Percentiles rank a stretch among this genome's conserved stretches.
phyloP scores from a whole-genome alignment of 768 basidiomycete species.

The Erythrobasidium yunnanense region DNA sequence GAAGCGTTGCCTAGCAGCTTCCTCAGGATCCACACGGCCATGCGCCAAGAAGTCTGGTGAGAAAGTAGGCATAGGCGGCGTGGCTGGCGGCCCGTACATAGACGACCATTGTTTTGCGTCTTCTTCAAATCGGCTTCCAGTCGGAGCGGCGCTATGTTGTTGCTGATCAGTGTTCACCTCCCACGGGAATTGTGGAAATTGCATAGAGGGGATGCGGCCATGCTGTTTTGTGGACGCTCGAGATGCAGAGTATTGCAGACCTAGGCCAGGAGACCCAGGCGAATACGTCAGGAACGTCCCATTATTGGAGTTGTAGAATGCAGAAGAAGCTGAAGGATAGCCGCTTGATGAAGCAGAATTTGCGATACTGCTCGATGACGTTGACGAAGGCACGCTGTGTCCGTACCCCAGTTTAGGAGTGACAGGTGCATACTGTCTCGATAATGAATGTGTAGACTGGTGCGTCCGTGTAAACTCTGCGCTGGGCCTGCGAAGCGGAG shows the following conservation, averaged over 20 bases:
- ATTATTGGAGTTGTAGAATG: neutral
- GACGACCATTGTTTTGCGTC: constrained; percentile 5
- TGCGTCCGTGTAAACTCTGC: neutral
- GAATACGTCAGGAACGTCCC: neutral
- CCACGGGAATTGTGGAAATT: too few relatives aligned
- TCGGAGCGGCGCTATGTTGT: too few relatives aligned
- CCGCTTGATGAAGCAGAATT: neutral
- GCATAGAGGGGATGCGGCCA: too few relatives aligned
- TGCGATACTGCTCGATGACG: neutral
- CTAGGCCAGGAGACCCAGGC: too few relatives aligned
- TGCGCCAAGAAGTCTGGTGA: constrained; percentile 1
- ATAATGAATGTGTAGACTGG: neutral
- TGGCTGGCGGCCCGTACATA: neutral
- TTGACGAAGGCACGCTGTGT: neutral
- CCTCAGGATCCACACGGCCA: constrained; percentile 15
- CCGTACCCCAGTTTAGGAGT: neutral
- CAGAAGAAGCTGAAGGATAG: constrained; percentile 2
- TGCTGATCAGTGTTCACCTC: too few relatives aligned
- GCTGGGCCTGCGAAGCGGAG: neutral
- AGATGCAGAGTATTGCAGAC: too few relatives aligned
- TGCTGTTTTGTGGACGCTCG: too few relatives aligned
- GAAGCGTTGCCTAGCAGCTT: constrained; percentile 12
- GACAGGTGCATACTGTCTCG: neutral
- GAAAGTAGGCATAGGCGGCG: neutral
- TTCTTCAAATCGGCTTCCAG: neutral